These are phyloP conservation scores for Emmonsiellopsis sp. DNA, from an alignment of 2,329 filamentous ascomycete genomes.

Conservation along the genomic window DNA sequence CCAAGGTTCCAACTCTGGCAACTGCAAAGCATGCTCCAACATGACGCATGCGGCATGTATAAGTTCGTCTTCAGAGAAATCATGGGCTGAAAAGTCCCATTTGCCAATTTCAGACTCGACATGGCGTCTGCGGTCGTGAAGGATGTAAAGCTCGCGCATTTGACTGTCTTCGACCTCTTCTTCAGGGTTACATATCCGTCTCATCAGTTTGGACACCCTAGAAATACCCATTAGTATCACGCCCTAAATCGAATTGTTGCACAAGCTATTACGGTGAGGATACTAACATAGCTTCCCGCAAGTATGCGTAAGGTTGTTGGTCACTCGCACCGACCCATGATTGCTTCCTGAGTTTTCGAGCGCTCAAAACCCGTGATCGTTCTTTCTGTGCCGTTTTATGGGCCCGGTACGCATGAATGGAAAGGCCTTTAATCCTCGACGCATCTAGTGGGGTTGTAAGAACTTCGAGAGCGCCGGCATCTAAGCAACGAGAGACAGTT, in stretches of 20 bases:
- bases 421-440: conserved; percentile 64
- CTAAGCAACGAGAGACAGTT: conserved; percentile 62
- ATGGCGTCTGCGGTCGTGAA: conserved; percentile 52
- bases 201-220: conserved; percentile 75
- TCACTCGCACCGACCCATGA: conserved; percentile 88
- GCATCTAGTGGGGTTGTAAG: conserved; percentile 68
- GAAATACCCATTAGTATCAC: not conserved
- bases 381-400: conserved; percentile 67
- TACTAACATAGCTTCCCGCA: conserved; percentile 71
- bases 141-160: conserved; percentile 56
- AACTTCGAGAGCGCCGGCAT: conserved; percentile 79
- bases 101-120: conserved; percentile 62
- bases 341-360: conserved; percentile 67
- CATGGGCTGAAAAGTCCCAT: conserved; percentile 86
- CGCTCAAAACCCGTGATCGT: conserved; percentile 60
- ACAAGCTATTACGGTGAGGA: conserved; percentile 1
- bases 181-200: conserved; percentile 69
- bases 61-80: conserved; percentile 82
- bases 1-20: conserved; percentile 75
- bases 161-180: conserved; percentile 53
- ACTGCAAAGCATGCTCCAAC: conserved; percentile 75
- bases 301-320: conserved; percentile 76
- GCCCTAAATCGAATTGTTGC: conserved; percentile 1
- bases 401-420: conserved; percentile 74
- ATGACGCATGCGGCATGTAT: conserved; percentile 78